Evolutionary conservation across 2,329 filamentous ascomycete genomes (phyloP).

Genomic region (Cercospora beticola): DNA sequence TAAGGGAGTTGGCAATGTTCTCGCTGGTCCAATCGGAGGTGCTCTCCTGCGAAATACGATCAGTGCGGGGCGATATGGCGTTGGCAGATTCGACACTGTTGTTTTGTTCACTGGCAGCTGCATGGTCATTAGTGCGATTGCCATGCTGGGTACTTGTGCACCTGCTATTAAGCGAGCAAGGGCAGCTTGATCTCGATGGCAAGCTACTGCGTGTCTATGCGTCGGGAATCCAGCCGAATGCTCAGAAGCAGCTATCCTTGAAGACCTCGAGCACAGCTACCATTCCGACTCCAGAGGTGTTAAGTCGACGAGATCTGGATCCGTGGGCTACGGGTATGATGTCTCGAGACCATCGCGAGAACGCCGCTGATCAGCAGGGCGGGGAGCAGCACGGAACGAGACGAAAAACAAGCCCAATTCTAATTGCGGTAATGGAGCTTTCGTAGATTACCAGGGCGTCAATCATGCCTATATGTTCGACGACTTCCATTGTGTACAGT

Average conservation of each 20-base stretch:
- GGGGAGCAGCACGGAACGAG: neutral
- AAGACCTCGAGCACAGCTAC: neutral
- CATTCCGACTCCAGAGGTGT: neutral
- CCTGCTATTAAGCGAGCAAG: neutral
- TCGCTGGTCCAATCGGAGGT: slow-evolving; percentile 31
- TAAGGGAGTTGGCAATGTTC: slow-evolving; percentile 32
- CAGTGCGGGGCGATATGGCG: slow-evolving; percentile 15
- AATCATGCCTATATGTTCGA: too few relatives aligned
- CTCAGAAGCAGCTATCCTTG: neutral
- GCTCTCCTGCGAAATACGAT: slow-evolving; percentile 15
- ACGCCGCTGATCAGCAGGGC: neutral
- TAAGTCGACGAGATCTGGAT: neutral
- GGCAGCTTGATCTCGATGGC: neutral
- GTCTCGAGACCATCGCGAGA: too few relatives aligned
- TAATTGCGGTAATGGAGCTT: neutral
- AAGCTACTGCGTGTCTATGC: neutral
- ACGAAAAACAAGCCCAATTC: neutral
- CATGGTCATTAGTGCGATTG: slow-evolving; percentile 23
- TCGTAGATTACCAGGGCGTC: neutral
- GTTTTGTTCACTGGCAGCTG: slow-evolving; percentile 29
- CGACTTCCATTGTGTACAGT: neutral
- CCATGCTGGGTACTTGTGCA: neutral
- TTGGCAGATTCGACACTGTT: slow-evolving; percentile 19
- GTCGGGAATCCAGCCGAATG: accelerated
- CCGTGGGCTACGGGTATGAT: too few relatives aligned